These are phyloP conservation scores for Aspergillus egyptiacus DNA, from an alignment of 495 filamentous ascomycete species.

Conservation along the genomic window DNA sequence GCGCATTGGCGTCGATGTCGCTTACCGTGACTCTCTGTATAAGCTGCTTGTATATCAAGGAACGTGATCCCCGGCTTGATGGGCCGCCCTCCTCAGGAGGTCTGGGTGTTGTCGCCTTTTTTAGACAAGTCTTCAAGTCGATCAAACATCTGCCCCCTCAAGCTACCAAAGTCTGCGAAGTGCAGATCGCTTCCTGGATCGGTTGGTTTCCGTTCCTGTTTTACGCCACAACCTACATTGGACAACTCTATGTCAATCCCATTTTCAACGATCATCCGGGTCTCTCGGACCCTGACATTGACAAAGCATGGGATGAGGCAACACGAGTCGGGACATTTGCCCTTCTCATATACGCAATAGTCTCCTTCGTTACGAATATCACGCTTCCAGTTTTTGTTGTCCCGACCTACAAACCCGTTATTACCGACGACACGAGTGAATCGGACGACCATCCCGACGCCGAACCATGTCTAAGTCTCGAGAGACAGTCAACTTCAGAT, in stretches of 20 bases:
- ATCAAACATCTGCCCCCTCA: conserved; percentile 71
- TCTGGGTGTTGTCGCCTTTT: conserved; percentile 68
- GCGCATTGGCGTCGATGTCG: conserved; percentile 68
- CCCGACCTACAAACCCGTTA: conserved; percentile 53
- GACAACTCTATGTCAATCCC: conserved; percentile 81
- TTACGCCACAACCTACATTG: conserved; percentile 88
- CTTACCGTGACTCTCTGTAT: conserved; percentile 60
- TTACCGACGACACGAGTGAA: conserved; percentile 2
- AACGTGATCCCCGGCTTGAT: conserved; percentile 73
- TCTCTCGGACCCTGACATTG: conserved; percentile 66
- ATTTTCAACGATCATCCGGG: conserved; percentile 67
- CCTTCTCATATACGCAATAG: conserved; percentile 78
- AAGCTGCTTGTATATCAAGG: conserved; percentile 59
- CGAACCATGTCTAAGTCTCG: conserved; percentile 11
- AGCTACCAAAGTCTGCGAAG: conserved; percentile 74
- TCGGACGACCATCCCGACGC: conserved; percentile 16
- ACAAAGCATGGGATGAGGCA: conserved; percentile 71
- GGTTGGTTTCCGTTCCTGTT: conserved; percentile 95
- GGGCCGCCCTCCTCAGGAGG: conserved; percentile 50
- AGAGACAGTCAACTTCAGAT: conserved; percentile 30
- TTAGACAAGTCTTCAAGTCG: conserved; percentile 67
- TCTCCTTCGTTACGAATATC: conserved; percentile 71
- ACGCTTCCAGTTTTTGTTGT: conserved; percentile 76
- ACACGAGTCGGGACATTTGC: conserved; percentile 80
- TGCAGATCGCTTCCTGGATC: conserved; percentile 87